Evolutionary conservation across 169 alveolate species (phyloP), one percentile per base, ranked within the genome.

Genomic region (Eimeria praecox): DNA sequence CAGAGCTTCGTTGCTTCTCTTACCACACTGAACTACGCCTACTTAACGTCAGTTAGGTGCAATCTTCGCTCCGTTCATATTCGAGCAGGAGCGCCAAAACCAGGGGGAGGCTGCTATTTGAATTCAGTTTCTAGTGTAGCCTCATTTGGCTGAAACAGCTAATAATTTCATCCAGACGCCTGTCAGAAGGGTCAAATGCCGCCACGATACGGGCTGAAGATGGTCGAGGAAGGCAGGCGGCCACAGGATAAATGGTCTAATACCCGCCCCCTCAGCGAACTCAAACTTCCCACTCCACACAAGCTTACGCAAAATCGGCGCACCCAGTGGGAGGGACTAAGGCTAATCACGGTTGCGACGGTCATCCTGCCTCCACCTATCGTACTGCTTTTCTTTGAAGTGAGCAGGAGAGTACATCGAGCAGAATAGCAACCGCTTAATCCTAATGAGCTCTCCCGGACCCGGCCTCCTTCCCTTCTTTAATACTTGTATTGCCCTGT

Each of bases 351-450:
- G 42, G 22, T 27, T 9, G 10, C 5, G 30, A 8, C 14, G 10
- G 80, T 69, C 49, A 33, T 69, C 80, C 80, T 3, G 4, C 80
- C 80, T 69, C 80, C 80, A 69, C 30, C 27, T 20, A 69, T 69
- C 80, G 33, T 33, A 69, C 2, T 5, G 49, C 80, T 12, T 22
- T 33, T 27, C 20, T 69, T 18, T 33, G 33, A 69, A 69, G 18
- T 24, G 46, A 0, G 80, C n/a, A 35, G 80, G 80, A 35, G 80
- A 69, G 0, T 3, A 10, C 3, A 24, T 27, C 49, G 3, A 33
- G 44, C 87, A 77, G 59, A 77, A 42, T 22, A 77, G 87, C 87
- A 77, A 24, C 18, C 33, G 22, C 38, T 40, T 77, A 22, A 77
- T 4, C 62, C 20, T 38, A n/a, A 42, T 16, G 0, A 44, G 18